These are phyloP conservation scores for Metschnikowia chrysomelidarum DNA, from an alignment of 805 yeast species.

Conservation along the genomic window DNA sequence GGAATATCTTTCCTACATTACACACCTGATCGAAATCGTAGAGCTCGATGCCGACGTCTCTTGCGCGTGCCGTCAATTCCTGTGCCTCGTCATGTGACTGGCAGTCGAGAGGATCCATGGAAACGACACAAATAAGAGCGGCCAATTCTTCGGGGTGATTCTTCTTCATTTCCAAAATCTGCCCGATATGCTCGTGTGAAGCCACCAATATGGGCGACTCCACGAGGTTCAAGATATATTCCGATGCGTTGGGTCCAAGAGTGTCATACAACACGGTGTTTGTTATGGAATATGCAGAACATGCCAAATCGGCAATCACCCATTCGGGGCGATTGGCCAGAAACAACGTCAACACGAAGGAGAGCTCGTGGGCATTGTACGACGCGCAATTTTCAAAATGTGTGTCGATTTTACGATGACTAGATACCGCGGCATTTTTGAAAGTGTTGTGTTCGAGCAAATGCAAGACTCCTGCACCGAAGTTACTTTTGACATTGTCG, in stretches of 20 bases:
- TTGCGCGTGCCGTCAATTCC: constrained; percentile 33
- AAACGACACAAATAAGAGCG: constrained; percentile 23
- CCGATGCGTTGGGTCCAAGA: constrained; percentile 55
- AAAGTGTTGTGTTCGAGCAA: constrained; percentile 22
- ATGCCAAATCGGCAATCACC: constrained; percentile 68
- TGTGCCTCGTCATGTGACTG: constrained; percentile 11
- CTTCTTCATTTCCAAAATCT: constrained; percentile 13
- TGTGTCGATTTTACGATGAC: constrained; percentile 24
- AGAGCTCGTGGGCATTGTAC: constrained; percentile 16
- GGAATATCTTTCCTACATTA: constrained; percentile 23
- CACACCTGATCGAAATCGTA: constrained; percentile 23
- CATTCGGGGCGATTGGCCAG: constrained; percentile 65
- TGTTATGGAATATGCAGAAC: constrained; percentile 45
- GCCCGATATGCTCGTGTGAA: constrained; percentile 11
- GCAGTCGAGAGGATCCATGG: constrained; percentile 28
- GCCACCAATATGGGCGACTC: constrained; percentile 57
- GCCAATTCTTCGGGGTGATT: constrained; percentile 15
- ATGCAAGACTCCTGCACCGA: constrained; percentile 42
- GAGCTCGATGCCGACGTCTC: constrained; percentile 17
- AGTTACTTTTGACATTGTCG: constrained; percentile 26
- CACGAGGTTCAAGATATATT: constrained; percentile 59
- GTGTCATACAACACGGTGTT: constrained; percentile 28
- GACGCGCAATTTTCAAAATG: constrained; percentile 14
- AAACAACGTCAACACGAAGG: constrained; percentile 54
- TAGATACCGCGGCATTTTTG: constrained; percentile 17